Base-by-base conservation (phyloP, 805 yeast genomes). In the Metschnikowia gelsemii region DNA sequence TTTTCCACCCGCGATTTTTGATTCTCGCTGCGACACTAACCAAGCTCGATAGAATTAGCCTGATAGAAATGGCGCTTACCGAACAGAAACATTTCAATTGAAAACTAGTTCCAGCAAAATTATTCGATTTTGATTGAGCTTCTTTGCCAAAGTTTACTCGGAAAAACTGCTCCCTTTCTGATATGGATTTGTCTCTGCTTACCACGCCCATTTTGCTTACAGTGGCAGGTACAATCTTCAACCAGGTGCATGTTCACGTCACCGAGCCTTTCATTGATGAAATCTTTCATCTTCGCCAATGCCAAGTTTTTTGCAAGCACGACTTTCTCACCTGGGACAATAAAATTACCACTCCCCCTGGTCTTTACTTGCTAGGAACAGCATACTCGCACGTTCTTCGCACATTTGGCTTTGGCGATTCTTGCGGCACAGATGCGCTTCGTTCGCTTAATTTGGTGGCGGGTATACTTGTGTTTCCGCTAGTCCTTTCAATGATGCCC, bases 321-420 rank as follows among this genome's bases (percentile, higher is more conserved):
- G 67, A 79, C 38, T 88, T 80, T 64, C 40, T 49, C n/a, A 54
- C 66, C 1, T 52, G 56, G 56, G 88, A 93, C 60, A 73, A 80
- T 9, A 90, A 91, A 57, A 88, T 93, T 58, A 91, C 99, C 2
- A 93, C 99, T 0, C 99, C 99, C 1, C 98, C 98, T 1, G 99
- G 98, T 0, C 66, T 91, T 13, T 91, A 93, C 58, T 42, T 61
- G 5, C 48, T 78, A 8, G 79, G 78, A 4, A 62, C 63, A 23
- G 47, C 50, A 2, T 75, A 71, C 46, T 33, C 66, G 7, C 62
- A 62, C 25, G 36, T 72, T 2, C 47, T 80, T 45, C 59, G 62
- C 3, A 46, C 76, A 16, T 50, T 66, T 0, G 64, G 70, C 8
- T 59, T 39, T 63, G 37, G 27, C 9, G 29, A 34, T 11, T 22